Evolutionary conservation across 2,329 filamentous ascomycete genomes (phyloP).

Genomic region (Calonectria henricotiae): DNA sequence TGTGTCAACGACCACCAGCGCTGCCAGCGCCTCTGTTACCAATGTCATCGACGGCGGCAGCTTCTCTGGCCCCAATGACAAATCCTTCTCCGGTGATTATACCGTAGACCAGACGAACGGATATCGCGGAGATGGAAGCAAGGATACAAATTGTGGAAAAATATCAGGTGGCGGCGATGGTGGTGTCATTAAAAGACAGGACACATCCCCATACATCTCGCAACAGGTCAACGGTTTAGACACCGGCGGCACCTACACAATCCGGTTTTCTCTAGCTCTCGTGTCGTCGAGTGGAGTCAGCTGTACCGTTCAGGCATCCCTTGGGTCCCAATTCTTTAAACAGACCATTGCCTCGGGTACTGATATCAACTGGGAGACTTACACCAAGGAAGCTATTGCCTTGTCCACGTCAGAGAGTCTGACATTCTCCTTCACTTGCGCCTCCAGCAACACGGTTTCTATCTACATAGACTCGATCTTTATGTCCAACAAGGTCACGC

Average conservation of each 20-base stretch:
- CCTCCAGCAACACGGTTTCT: conserved; percentile 5
- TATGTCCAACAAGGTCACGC: conserved; percentile 46
- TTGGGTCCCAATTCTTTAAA: conserved; percentile 32
- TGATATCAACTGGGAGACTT: conserved; percentile 25
- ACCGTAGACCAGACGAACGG: background rate
- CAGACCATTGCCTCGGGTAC: background rate
- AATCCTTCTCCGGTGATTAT: no score
- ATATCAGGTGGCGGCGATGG: background rate
- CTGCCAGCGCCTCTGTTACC: background rate
- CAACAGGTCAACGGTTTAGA: conserved; percentile 25
- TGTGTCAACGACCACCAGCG: conserved; percentile 34
- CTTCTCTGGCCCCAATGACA: background rate
- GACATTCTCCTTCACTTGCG: conserved; percentile 39
- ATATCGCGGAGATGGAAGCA: conserved; percentile 2
- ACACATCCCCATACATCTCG: background rate
- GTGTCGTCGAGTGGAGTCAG: conserved; percentile 7
- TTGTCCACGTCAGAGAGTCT: background rate
- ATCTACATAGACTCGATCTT: conserved; percentile 46
- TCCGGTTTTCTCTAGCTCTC: conserved; percentile 45
- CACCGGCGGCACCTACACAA: conserved; percentile 36
- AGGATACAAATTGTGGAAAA: conserved; percentile 11
- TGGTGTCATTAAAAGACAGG: background rate
- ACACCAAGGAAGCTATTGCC: conserved; percentile 10
- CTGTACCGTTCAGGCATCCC: conserved; percentile 39
- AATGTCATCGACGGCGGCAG: background rate